These are phyloP conservation scores for Begonia masoniana DNA, from an alignment of 306 rosid species.

Conservation along the genomic window DNA sequence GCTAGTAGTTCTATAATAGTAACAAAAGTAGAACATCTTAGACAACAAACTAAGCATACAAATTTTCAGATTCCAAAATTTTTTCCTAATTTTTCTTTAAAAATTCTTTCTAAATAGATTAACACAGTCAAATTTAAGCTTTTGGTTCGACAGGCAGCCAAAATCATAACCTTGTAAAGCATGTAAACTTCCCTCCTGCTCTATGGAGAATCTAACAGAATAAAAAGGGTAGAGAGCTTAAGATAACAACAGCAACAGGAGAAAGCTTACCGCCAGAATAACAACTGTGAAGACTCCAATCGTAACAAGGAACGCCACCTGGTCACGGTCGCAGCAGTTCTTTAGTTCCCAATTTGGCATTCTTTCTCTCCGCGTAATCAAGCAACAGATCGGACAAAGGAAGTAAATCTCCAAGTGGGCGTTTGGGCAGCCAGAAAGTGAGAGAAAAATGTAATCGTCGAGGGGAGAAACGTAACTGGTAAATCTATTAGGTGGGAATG, in stretches of 20 bases:
- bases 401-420: background rate
- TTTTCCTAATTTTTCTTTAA: background rate
- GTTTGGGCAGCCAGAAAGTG: background rate
- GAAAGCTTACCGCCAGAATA: constrained; percentile 45
- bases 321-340: constrained; percentile 65
- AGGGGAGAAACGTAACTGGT: too few species aligned
- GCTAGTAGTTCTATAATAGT: background rate
- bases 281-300: constrained; percentile 58
- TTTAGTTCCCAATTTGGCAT: constrained; percentile 91
- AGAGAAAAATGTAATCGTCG: background rate
- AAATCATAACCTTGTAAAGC: constrained; percentile 1
- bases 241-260: background rate
- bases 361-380: background rate
- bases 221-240: background rate
- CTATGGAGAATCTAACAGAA: constrained; percentile 3
- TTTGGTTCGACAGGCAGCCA: background rate
- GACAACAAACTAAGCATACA: too few species aligned
- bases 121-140: background rate
- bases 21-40: background rate
- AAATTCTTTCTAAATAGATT: background rate
- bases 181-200: background rate
- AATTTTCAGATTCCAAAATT: background rate
- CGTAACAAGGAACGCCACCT: constrained; percentile 47
- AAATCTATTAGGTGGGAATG: too few species aligned
- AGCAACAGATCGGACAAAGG: background rate